These are phyloP conservation scores for Cladophialophora chaetospira DNA, from an alignment of 2,329 filamentous ascomycete genomes.

Conservation along the genomic window DNA sequence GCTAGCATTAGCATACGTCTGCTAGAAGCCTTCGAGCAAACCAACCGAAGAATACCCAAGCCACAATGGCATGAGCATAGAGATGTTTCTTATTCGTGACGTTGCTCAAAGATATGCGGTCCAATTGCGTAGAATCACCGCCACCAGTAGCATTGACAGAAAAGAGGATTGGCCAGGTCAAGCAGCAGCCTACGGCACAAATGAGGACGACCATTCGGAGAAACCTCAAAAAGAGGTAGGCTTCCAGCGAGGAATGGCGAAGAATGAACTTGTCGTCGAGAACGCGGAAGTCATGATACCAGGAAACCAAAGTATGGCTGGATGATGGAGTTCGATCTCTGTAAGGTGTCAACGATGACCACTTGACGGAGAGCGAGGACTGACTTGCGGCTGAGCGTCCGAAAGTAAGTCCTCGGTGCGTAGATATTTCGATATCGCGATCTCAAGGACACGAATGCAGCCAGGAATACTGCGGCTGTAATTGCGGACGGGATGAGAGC, in stretches of 20 bases:
- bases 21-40: neutral
- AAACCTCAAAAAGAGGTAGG: conserved; percentile 88
- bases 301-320: conserved; percentile 23
- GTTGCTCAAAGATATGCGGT: conserved; percentile 79
- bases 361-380: neutral
- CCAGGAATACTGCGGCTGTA: conserved; percentile 47
- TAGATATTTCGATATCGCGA: conserved; percentile 51
- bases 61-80: conserved; percentile 77
- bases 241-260: conserved; percentile 86
- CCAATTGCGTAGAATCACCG: conserved; percentile 66
- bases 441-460: conserved; percentile 50
- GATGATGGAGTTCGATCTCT: conserved; percentile 33
- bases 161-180: conserved; percentile 89
- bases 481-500: conserved; percentile 52
- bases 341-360: neutral
- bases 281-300: conserved; percentile 48
- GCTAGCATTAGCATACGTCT: neutral
- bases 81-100: conserved; percentile 64
- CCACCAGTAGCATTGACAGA: conserved; percentile 86
- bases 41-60: conserved; percentile 75
- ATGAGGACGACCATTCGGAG: conserved; percentile 76
- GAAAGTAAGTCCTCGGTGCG: conserved; percentile 43
- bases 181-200: conserved; percentile 76
- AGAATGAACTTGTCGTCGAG: conserved; percentile 77
- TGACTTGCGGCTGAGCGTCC: conserved; percentile 39